Evolutionary conservation across 2,329 filamentous ascomycete genomes (phyloP).

Genomic region (Claviceps monticola): DNA sequence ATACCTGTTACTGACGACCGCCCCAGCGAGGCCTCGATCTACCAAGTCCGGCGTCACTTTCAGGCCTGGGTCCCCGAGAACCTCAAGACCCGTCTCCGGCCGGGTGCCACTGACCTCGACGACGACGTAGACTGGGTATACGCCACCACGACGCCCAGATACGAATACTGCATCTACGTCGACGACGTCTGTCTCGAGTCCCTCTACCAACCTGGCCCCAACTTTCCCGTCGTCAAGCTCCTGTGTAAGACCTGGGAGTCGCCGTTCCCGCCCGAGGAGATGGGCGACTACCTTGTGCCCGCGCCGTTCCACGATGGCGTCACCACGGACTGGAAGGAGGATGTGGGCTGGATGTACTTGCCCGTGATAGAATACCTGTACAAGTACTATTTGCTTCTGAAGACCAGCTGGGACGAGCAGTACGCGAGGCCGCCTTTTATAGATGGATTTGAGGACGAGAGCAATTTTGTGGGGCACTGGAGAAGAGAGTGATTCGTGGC

Average conservation of each 20-base stretch:
- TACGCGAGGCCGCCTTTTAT: neutral
- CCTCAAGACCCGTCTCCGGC: neutral
- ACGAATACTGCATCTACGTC: slow-evolving; percentile 1
- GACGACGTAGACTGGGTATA: neutral
- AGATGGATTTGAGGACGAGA: neutral
- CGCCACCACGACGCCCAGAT: slow-evolving; percentile 1
- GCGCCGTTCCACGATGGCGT: neutral
- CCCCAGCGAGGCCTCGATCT: neutral
- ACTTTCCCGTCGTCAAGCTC: slow-evolving; percentile 1
- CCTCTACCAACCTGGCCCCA: neutral
- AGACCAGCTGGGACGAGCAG: neutral
- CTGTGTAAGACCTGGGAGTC: neutral
- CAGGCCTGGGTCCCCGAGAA: slow-evolving; percentile 1
- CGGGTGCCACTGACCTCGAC: neutral
- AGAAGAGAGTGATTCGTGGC: neutral
- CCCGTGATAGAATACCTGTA: neutral
- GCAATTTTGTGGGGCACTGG: neutral
- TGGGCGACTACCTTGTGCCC: neutral
- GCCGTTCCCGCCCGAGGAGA: neutral
- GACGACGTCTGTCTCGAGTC: slow-evolving; percentile 1
- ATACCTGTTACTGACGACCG: neutral
- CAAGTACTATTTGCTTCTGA: neutral
- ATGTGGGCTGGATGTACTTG: slow-evolving; percentile 2
- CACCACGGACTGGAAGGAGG: neutral
- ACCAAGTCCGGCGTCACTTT: slow-evolving; percentile 2